These are phyloP conservation scores for Penicillium paradoxum DNA, from an alignment of 495 filamentous ascomycete genomes.

Conservation along the genomic window DNA sequence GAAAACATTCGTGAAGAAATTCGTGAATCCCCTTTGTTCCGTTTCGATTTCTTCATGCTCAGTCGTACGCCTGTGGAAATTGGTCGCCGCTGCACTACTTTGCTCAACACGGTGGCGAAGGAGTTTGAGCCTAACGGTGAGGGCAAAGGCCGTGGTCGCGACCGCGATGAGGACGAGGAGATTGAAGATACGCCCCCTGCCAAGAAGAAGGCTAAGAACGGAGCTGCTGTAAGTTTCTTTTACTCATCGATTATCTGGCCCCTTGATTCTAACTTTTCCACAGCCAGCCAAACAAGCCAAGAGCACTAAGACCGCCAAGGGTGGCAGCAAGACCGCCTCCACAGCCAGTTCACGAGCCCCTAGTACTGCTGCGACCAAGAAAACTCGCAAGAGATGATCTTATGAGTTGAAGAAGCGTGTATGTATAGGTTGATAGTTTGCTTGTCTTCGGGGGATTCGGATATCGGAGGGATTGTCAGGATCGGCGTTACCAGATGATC, in stretches of 20 bases:
- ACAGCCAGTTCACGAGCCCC: conserved; percentile 51
- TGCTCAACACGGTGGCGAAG: conserved; percentile 86
- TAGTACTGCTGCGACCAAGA: conserved; percentile 49
- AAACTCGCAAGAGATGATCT: conserved; percentile 46
- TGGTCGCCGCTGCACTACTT: conserved; percentile 82
- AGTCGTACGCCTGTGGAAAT: conserved; percentile 91
- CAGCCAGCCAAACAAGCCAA: conserved; percentile 58
- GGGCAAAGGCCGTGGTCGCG: conserved; percentile 67
- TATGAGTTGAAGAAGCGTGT: background rate
- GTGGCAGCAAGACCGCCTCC: conserved; percentile 47
- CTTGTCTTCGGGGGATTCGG: conserved; percentile 9
- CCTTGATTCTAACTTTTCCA: conserved; percentile 10
- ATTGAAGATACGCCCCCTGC: conserved; percentile 77
- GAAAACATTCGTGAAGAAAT: conserved; percentile 89
- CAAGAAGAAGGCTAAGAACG: conserved; percentile 89
- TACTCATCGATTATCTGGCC: background rate
- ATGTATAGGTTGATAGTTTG: conserved; percentile 12
- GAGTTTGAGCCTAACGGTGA: conserved; percentile 84
- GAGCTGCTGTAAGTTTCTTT: conserved; percentile 56
- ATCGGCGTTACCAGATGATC: conserved; percentile 25
- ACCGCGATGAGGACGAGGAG: conserved; percentile 66
- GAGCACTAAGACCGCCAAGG: conserved; percentile 54
- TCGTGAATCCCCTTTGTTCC: conserved; percentile 88
- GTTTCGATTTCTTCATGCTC: conserved; percentile 99
- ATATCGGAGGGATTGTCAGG: conserved; percentile 6